phyloP scores from a whole-genome alignment of 2,329 filamentous ascomycete species.

The Fusarium oxysporum region DNA sequence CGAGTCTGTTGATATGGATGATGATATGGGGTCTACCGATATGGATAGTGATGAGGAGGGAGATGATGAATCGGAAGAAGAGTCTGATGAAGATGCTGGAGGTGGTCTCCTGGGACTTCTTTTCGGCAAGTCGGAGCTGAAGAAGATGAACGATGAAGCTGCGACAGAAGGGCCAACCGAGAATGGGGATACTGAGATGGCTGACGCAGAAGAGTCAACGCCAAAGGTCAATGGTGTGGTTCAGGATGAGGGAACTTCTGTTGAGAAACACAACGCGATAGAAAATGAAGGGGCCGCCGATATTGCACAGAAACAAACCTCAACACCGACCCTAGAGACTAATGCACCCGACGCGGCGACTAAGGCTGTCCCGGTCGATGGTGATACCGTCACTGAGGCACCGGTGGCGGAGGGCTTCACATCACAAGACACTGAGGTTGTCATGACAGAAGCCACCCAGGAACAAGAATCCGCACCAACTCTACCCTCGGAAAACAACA shows the following conservation, averaged over 20 bases:
- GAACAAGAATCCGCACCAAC: conserved; percentile 35
- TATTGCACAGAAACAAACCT: neutral
- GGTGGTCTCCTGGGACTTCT: conserved; percentile 66
- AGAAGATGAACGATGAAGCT: conserved; percentile 61
- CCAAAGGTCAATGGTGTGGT: conserved; percentile 43
- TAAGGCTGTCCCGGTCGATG: neutral
- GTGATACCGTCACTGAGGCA: neutral
- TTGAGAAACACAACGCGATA: conserved; percentile 47
- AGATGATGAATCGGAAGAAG: conserved; percentile 59
- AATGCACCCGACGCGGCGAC: neutral
- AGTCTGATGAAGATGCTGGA: conserved; percentile 56
- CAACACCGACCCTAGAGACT: neutral
- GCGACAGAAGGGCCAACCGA: conserved; percentile 22
- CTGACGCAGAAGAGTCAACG: conserved; percentile 18
- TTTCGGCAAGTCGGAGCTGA: conserved; percentile 69
- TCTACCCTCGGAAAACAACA: conserved; percentile 47
- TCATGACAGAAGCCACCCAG: conserved; percentile 49
- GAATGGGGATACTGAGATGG: conserved; percentile 43
- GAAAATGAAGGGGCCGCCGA: neutral
- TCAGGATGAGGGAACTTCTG: conserved; percentile 50
- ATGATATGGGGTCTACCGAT: conserved; percentile 71
- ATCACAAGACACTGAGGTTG: conserved; percentile 41
- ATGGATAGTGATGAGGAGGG: conserved; percentile 58
- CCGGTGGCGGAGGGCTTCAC: neutral
- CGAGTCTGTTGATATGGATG: conserved; percentile 76